Conservation (phyloP, 305 asterid genomes). For the Ajuga reptans region DNA sequence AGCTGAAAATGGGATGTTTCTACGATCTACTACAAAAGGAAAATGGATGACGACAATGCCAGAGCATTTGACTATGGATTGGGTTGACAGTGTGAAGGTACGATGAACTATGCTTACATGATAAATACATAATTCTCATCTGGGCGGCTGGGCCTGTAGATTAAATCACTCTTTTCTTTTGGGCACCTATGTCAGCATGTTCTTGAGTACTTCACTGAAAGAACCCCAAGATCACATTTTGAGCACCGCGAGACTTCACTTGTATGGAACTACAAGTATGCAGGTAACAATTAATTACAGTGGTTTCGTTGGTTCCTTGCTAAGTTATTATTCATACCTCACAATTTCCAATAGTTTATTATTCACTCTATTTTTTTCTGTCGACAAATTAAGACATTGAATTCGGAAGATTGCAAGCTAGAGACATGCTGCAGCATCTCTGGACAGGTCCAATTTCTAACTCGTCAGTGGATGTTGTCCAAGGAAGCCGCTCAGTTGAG, state of each 20-base stretch:
- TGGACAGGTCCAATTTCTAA: constrained; percentile 98
- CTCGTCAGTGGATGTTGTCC: constrained; percentile 93
- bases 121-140: background rate
- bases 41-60: constrained; percentile 99
- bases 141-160: constrained; percentile 8
- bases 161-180: constrained; percentile 19
- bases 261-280: constrained; percentile 93
- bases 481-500: constrained; percentile 92
- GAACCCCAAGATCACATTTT: constrained; percentile 94
- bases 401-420: constrained; percentile 97
- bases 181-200: constrained; percentile 60
- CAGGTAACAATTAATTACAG: constrained; percentile 47
- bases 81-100: constrained; percentile 95
- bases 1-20: constrained; percentile 98
- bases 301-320: background rate
- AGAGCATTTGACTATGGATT: constrained; percentile 91
- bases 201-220: constrained; percentile 89
- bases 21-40: constrained; percentile 65
- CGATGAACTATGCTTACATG: constrained; percentile 1
- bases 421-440: constrained; percentile 99
- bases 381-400: constrained; percentile 53
- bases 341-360: background rate
- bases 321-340: background rate
- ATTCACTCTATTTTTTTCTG: background rate
- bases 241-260: constrained; percentile 89